Evolutionary conservation across 1,139 yeast genomes (phyloP).

Genomic region (Hemisphaericaspora xylofermentans): DNA sequence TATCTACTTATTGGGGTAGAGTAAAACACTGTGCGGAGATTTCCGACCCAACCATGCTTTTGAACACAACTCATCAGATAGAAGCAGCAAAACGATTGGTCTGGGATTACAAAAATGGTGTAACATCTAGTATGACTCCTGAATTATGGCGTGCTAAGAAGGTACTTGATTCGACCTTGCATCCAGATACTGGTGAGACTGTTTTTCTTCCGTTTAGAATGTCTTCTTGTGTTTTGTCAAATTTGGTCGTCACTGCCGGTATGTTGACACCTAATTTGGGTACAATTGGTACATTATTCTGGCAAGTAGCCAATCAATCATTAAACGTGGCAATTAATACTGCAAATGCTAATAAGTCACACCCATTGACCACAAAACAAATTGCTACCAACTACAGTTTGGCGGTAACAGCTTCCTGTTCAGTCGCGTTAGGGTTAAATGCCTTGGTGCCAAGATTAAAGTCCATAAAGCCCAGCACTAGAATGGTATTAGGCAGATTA

Average conservation of each 20-base stretch:
- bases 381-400: conserved; percentile 73
- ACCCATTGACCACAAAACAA: conserved; percentile 79
- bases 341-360: conserved; percentile 93
- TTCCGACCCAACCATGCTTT: conserved; percentile 86
- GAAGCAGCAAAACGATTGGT: conserved; percentile 62
- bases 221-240: conserved; percentile 93
- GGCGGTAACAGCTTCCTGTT: conserved; percentile 93
- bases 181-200: conserved; percentile 94
- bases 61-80: conserved; percentile 67
- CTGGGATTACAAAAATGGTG: conserved; percentile 73
- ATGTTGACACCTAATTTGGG: conserved; percentile 95
- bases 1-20: conserved; percentile 85
- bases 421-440: conserved; percentile 91
- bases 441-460: conserved; percentile 81
- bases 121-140: conserved; percentile 61
- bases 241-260: conserved; percentile 92
- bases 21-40: conserved; percentile 92
- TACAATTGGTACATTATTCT: conserved; percentile 84
- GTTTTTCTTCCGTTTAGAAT: conserved; percentile 91
- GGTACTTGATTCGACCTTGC: conserved; percentile 81
- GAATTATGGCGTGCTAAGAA: conserved; percentile 89
- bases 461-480: conserved; percentile 64
- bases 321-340: conserved; percentile 95
- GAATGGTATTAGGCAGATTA: conserved; percentile 71
- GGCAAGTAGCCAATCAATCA: conserved; percentile 98